Conservation (phyloP, 2,329 filamentous ascomycete genomes). For the Aspergillus hiratsukae region DNA sequence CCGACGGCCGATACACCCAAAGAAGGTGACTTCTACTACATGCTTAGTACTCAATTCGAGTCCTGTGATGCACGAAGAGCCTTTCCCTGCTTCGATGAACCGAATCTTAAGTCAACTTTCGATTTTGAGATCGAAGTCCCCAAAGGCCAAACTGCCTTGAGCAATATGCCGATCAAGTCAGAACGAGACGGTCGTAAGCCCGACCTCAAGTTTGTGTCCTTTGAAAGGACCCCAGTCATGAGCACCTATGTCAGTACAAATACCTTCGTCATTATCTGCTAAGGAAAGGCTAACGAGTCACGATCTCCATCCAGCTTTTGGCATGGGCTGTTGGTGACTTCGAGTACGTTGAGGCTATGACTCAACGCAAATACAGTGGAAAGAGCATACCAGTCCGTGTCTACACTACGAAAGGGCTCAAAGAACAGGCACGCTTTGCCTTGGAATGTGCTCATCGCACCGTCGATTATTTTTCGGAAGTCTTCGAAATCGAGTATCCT, state of each 20-base stretch:
- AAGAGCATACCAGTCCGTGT: slow-evolving; percentile 89
- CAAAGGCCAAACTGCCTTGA: slow-evolving; percentile 79
- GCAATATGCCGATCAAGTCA: slow-evolving; percentile 89
- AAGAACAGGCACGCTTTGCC: slow-evolving; percentile 85
- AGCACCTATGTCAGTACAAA: slow-evolving; percentile 62
- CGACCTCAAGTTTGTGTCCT: slow-evolving; percentile 63
- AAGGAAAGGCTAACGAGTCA: slow-evolving; percentile 45
- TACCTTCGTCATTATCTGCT: background rate
- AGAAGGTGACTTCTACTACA: slow-evolving; percentile 61
- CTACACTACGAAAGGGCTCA: slow-evolving; percentile 91
- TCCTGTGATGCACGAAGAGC: slow-evolving; percentile 90
- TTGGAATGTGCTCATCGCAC: slow-evolving; percentile 87
- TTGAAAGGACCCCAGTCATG: slow-evolving; percentile 84
- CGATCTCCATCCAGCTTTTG: slow-evolving; percentile 60
- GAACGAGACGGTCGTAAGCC: slow-evolving; percentile 64
- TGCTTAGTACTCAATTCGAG: slow-evolving; percentile 97
- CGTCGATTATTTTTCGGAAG: slow-evolving; percentile 92
- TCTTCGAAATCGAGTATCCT: slow-evolving; percentile 89
- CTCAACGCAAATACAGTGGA: slow-evolving; percentile 83
- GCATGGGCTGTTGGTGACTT: slow-evolving; percentile 97
- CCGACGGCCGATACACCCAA: slow-evolving; percentile 73
- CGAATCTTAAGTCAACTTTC: slow-evolving; percentile 93
- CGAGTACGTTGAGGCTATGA: slow-evolving; percentile 90
- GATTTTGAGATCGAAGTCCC: slow-evolving; percentile 91
- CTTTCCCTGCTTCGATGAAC: slow-evolving; percentile 98